Evolutionary conservation across 129 eudicot genomes (phyloP).

Genomic region (Flaveria robusta): DNA sequence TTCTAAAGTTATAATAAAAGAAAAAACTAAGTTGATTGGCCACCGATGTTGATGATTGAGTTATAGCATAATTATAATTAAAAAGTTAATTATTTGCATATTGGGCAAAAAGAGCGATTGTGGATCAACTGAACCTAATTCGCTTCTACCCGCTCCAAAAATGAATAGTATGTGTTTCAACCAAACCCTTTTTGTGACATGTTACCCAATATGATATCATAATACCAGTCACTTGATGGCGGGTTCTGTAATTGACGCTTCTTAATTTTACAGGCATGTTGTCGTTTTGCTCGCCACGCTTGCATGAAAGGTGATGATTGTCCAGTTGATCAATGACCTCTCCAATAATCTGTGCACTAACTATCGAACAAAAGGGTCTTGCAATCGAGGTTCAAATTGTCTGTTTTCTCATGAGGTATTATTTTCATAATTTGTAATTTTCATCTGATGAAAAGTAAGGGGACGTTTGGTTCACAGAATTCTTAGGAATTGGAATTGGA

Average conservation of each 20-base stretch:
- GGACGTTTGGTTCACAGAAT: too few relatives aligned
- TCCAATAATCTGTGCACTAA: constrained; percentile 80
- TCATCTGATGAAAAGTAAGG: neutral
- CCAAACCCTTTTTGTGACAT: too few relatives aligned
- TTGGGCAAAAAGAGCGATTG: neutral
- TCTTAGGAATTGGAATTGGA: too few relatives aligned
- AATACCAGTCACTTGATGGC: too few relatives aligned
- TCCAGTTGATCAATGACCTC: constrained; percentile 84
- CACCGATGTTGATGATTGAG: too few relatives aligned
- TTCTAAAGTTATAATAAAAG: too few relatives aligned
- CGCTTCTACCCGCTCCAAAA: too few relatives aligned
- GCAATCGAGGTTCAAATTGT: constrained; percentile 75
- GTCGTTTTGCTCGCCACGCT: constrained; percentile 70
- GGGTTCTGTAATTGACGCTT: constrained; percentile 6
- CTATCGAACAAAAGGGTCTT: constrained; percentile 50
- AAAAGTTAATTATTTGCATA: neutral
- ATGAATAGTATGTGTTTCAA: too few relatives aligned
- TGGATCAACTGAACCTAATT: too few relatives aligned
- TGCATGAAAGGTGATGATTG: constrained; percentile 96
- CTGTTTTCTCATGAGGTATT: constrained; percentile 81
- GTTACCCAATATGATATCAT: too few relatives aligned
- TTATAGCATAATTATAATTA: neutral
- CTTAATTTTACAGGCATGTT: constrained; percentile 63
- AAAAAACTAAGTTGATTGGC: too few relatives aligned
- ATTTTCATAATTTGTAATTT: neutral